phyloP scores from a whole-genome alignment of 306 rosid species.

The Datisca glomerata region DNA sequence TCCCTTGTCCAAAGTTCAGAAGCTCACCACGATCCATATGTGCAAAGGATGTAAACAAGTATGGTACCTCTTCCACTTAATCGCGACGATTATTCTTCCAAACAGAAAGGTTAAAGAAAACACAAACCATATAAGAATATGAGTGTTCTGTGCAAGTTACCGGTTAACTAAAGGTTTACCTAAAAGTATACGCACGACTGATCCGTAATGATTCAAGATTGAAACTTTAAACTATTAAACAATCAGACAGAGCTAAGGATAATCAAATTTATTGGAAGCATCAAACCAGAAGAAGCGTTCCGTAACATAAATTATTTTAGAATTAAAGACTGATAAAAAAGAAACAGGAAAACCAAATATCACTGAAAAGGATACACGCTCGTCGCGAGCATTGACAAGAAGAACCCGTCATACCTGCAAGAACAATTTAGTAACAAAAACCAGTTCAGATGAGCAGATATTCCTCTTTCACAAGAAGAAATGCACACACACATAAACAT shows the following conservation, averaged over 20 bases:
- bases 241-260: too few species aligned
- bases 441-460: background rate
- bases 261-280: background rate
- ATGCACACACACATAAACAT: background rate
- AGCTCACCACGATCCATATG: slow-evolving; percentile 88
- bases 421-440: background rate
- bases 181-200: too few species aligned
- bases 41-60: slow-evolving; percentile 78
- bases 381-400: slow-evolving; percentile 97
- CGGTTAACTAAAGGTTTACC: too few species aligned
- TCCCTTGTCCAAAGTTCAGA: slow-evolving; percentile 2
- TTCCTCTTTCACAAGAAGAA: background rate
- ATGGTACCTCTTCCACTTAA: slow-evolving; percentile 83
- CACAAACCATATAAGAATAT: too few species aligned
- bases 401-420: slow-evolving; percentile 64
- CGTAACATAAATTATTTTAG: too few species aligned
- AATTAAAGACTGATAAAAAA: too few species aligned
- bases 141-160: too few species aligned
- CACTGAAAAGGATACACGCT: slow-evolving; percentile 24
- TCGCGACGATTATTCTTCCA: slow-evolving; percentile 67
- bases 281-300: too few species aligned
- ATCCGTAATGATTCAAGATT: too few species aligned
- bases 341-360: background rate
- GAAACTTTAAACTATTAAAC: too few species aligned
- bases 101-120: slow-evolving; percentile 11